Percentiles rank a stretch among this genome's conserved stretches.
phyloP scores from a whole-genome alignment of 495 filamentous ascomycete species.

The Physcia stellaris region DNA sequence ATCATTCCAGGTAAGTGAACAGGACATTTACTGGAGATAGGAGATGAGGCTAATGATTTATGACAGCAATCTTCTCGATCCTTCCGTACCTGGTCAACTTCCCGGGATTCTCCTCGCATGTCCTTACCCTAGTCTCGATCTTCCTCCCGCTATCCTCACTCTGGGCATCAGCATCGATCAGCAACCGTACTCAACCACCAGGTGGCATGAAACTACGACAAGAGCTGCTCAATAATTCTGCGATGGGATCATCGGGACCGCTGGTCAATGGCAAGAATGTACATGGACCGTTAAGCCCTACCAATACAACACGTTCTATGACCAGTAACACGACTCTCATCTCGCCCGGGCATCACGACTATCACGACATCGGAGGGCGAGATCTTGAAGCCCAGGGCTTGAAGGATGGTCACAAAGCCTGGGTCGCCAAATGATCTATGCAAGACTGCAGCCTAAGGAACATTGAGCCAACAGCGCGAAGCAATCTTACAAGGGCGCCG shows the following conservation, averaged over 20 bases:
- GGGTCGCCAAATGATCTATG: too few relatives aligned
- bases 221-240: slow-evolving; percentile 4
- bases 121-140: slow-evolving; percentile 53
- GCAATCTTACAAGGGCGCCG: too few relatives aligned
- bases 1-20: slow-evolving; percentile 54
- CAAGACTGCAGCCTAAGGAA: too few relatives aligned
- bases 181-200: slow-evolving; percentile 3
- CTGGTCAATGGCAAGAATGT: slow-evolving; percentile 5
- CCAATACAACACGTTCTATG: slow-evolving; percentile 6
- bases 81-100: slow-evolving; percentile 43
- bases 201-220: slow-evolving; percentile 2
- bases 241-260: slow-evolving; percentile 4
- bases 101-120: slow-evolving; percentile 44
- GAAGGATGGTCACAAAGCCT: too few relatives aligned
- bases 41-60: slow-evolving; percentile 9
- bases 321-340: background rate
- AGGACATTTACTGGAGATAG: background rate
- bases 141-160: slow-evolving; percentile 71
- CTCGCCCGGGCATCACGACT: too few relatives aligned
- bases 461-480: too few relatives aligned
- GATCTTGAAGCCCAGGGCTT: too few relatives aligned
- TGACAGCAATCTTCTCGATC: slow-evolving; percentile 54
- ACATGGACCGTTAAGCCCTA: slow-evolving; percentile 11
- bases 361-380: too few relatives aligned
- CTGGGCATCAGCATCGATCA: slow-evolving; percentile 39